A percentile compares a stretch with the other conserved stretches of the same genome.
These are phyloP conservation scores for Tylopilus felleus DNA, from an alignment of 768 basidiomycete genomes.

Conservation along the genomic window DNA sequence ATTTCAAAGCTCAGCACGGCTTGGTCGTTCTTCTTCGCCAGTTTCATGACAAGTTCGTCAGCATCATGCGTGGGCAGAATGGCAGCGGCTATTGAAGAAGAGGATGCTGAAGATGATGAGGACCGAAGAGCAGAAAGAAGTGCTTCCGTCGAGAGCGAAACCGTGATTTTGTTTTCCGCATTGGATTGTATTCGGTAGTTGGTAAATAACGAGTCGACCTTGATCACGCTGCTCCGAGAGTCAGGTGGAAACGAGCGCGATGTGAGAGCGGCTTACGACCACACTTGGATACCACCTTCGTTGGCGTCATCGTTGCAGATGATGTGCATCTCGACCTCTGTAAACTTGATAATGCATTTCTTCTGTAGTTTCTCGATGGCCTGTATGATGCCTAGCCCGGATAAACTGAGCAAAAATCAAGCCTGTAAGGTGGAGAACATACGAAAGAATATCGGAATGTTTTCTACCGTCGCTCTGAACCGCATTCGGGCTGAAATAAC, in stretches of 20 bases:
- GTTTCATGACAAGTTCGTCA: conserved; percentile 74
- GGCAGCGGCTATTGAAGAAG: conserved; percentile 32
- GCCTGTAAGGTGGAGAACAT: conserved; percentile 12
- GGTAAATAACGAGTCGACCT: conserved; percentile 63
- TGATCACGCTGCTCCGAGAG: conserved; percentile 48
- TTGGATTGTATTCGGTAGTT: conserved; percentile 87
- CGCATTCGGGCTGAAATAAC: conserved; percentile 42
- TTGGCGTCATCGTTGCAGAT: conserved; percentile 80
- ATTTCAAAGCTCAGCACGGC: conserved; percentile 80
- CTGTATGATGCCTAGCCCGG: conserved; percentile 64
- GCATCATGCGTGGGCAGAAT: conserved; percentile 41
- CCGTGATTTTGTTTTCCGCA: conserved; percentile 73
- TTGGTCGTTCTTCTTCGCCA: conserved; percentile 82
- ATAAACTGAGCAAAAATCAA: not conserved
- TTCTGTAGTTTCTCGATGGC: conserved; percentile 82
- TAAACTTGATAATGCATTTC: conserved; percentile 78
- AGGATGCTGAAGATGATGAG: conserved; percentile 46
- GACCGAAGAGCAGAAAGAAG: conserved; percentile 73
- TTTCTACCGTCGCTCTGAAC: conserved; percentile 57
- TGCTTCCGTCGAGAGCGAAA: conserved; percentile 70
- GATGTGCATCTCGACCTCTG: conserved; percentile 68
- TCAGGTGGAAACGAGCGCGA: conserved; percentile 13
- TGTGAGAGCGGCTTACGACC: conserved; percentile 56
- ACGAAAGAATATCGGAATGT: conserved; percentile 57
- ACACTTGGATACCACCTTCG: conserved; percentile 85